phyloP scores from a whole-genome alignment of 2,329 filamentous ascomycete species.

The Fusarium humuli region DNA sequence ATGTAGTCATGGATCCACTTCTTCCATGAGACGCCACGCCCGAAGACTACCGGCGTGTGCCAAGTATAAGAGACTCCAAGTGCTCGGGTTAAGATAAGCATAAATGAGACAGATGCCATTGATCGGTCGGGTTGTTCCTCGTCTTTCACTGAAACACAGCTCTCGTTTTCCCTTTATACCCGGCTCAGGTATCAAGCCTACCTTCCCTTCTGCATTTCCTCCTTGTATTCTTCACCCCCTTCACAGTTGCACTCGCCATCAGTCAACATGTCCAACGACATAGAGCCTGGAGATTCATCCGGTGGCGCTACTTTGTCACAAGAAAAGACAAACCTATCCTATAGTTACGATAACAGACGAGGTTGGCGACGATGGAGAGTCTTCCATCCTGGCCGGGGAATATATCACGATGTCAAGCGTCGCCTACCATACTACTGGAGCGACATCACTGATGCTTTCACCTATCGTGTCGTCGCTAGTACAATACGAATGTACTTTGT shows the following conservation, averaged over 20 bases:
- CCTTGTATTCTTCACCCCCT: rapidly evolving
- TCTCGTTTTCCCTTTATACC: not conserved
- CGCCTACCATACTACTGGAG: constrained; percentile 4
- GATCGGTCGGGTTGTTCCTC: not conserved
- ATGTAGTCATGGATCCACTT: not conserved
- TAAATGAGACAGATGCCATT: not conserved
- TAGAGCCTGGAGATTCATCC: not conserved
- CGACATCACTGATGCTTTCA: constrained; percentile 4
- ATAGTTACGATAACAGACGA: not conserved
- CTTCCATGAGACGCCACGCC: not conserved
- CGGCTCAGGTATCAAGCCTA: too few relatives aligned
- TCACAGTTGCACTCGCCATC: not conserved
- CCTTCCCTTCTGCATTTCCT: too few relatives aligned
- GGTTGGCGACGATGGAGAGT: constrained; percentile 4
- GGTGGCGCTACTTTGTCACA: not conserved
- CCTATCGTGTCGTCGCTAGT: constrained; percentile 1
- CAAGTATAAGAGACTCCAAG: not conserved
- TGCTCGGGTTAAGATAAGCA: not conserved
- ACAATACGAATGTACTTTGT: constrained; percentile 12
- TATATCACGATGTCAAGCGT: constrained; percentile 4
- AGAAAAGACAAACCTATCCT: constrained; percentile 4
- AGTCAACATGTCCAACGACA: not conserved
- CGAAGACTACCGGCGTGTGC: not conserved
- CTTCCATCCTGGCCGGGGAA: constrained; percentile 4
- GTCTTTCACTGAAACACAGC: rapidly evolving